Percentiles rank a stretch among this genome's conserved stretches.
Conservation (phyloP, 495 filamentous ascomycete species). For the Penicillium waksmanii region DNA sequence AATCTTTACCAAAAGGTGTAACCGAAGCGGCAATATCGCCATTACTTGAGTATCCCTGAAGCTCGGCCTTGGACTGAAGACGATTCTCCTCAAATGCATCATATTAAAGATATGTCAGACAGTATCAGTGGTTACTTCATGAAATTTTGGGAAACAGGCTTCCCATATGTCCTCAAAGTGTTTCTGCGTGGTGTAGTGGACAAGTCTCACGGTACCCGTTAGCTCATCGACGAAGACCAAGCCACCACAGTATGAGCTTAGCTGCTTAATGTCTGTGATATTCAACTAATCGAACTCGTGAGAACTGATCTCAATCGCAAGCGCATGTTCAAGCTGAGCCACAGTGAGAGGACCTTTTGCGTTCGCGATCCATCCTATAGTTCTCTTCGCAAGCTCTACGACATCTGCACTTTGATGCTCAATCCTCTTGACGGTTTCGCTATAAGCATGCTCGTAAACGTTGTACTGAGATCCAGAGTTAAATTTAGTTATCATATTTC, state of each 20-base stretch:
- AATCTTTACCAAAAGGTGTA: neutral
- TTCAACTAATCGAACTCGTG: slow-evolving; percentile 34
- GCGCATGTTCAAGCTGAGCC: slow-evolving; percentile 48
- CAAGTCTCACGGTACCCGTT: slow-evolving; percentile 47
- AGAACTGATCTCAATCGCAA: slow-evolving; percentile 37
- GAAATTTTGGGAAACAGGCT: slow-evolving; percentile 12
- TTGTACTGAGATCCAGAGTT: neutral
- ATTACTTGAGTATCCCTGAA: too few species aligned
- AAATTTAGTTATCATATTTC: slow-evolving; percentile 3
- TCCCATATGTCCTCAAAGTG: slow-evolving; percentile 38
- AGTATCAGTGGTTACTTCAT: slow-evolving; percentile 13
- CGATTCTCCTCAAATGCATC: neutral
- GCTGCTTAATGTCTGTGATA: slow-evolving; percentile 36
- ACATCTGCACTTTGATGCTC: slow-evolving; percentile 6
- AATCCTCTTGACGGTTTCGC: slow-evolving; percentile 7
- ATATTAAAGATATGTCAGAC: slow-evolving; percentile 14
- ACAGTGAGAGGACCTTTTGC: slow-evolving; percentile 13
- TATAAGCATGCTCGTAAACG: slow-evolving; percentile 6
- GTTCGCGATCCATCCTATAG: slow-evolving; percentile 14
- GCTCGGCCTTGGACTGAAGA: too few species aligned
- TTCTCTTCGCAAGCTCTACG: slow-evolving; percentile 11
- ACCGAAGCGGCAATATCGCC: too few species aligned
- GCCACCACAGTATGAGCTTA: slow-evolving; percentile 52
- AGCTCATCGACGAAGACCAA: slow-evolving; percentile 50
- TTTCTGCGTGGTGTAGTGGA: slow-evolving; percentile 58